These are phyloP conservation scores for Neonectria coccinea DNA, from an alignment of 2,329 filamentous ascomycete species.

Conservation along the genomic window DNA sequence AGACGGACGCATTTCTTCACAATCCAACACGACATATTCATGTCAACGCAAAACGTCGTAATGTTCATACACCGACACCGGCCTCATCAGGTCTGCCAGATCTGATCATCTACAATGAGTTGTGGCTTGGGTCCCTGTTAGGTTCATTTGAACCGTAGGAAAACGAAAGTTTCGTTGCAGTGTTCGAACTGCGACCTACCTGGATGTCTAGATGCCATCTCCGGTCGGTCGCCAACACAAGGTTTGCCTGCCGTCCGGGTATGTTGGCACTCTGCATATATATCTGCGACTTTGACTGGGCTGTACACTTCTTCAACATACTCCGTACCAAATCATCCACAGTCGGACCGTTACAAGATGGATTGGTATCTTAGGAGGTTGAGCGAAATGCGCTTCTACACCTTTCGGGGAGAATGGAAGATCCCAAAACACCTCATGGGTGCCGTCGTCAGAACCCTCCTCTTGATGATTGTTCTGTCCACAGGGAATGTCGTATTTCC, in stretches of 20 bases:
- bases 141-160: background rate
- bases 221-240: background rate
- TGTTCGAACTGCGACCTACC: background rate
- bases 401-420: slow-evolving; percentile 15
- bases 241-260: background rate
- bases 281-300: background rate
- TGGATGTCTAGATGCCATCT: background rate
- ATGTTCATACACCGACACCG: background rate
- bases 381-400: background rate
- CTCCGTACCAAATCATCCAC: no score
- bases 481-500: slow-evolving; percentile 27
- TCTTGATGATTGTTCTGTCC: slow-evolving; percentile 27
- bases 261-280: background rate
- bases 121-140: background rate
- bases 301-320: background rate
- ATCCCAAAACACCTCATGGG: slow-evolving; percentile 27
- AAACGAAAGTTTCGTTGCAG: background rate
- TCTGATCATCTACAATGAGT: background rate
- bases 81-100: background rate
- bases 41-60: background rate
- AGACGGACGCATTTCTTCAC: background rate
- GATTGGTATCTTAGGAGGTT: background rate
- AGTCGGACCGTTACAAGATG: background rate
- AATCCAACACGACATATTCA: background rate
- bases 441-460: slow-evolving; percentile 6